A percentile compares a stretch with the other conserved stretches of the same genome.
phyloP scores from a whole-genome alignment of 1,139 yeast genomes.

The Pichia sorboxylosa region DNA sequence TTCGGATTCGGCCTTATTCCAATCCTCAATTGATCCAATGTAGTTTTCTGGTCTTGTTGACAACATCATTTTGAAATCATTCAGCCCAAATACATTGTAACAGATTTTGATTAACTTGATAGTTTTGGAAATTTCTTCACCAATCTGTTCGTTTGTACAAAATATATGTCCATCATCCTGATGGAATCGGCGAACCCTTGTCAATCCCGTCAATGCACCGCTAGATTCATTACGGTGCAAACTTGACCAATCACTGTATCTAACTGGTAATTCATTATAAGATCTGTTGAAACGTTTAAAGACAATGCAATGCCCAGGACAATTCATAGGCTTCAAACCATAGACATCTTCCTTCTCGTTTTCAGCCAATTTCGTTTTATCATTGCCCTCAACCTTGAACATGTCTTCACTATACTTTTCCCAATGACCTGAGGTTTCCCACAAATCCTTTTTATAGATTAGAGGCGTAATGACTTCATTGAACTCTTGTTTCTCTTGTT shows the following conservation, averaged over 20 bases:
- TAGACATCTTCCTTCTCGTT: constrained; percentile 38
- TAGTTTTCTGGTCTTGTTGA: constrained; percentile 84
- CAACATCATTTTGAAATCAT: constrained; percentile 55
- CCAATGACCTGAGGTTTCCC: constrained; percentile 97
- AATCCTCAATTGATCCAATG: constrained; percentile 71
- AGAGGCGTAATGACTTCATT: constrained; percentile 91
- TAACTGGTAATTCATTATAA: constrained; percentile 77
- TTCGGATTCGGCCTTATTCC: constrained; percentile 77
- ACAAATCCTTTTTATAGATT: constrained; percentile 69
- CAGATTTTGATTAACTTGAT: constrained; percentile 67
- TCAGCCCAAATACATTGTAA: constrained; percentile 66
- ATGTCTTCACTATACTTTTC: constrained; percentile 91
- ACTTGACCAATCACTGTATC: constrained; percentile 88
- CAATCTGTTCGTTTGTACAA: constrained; percentile 75
- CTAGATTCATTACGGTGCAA: constrained; percentile 91
- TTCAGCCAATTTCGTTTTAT: constrained; percentile 46
- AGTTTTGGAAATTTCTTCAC: constrained; percentile 63
- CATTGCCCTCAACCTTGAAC: constrained; percentile 87
- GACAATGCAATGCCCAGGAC: constrained; percentile 94
- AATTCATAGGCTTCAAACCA: constrained; percentile 95
- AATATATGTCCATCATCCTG: constrained; percentile 98
- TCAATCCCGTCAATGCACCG: constrained; percentile 88
- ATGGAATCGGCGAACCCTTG: constrained; percentile 92
- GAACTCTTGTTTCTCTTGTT: constrained; percentile 71
- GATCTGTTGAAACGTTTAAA: constrained; percentile 60